phyloP scores from a whole-genome alignment of 129 eudicot genomes.

The Saussurea involucrata region DNA sequence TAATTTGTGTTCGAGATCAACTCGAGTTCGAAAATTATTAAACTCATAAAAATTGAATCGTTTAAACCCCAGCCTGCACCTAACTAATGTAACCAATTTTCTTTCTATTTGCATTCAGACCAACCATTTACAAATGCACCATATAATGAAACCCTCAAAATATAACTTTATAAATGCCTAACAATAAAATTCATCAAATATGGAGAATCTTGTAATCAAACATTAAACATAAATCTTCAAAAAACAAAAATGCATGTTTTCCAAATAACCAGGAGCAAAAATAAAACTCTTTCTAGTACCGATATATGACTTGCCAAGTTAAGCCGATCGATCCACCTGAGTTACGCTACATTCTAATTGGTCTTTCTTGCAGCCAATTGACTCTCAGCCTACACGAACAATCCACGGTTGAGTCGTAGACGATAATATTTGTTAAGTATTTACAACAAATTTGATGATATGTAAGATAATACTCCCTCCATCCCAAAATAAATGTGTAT shows the following conservation, averaged over 20 bases:
- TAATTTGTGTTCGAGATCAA: no score
- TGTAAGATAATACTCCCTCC: no score
- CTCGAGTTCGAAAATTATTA: no score
- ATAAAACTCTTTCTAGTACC: background rate
- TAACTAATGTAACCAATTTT: no score
- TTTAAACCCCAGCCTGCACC: no score
- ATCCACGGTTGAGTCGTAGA: background rate
- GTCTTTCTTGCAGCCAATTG: slow-evolving; percentile 19
- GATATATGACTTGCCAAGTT: background rate
- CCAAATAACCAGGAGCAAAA: background rate
- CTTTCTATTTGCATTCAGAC: background rate
- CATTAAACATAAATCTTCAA: background rate
- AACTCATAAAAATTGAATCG: no score
- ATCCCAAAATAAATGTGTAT: no score
- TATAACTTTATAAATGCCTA: background rate
- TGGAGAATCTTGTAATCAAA: background rate
- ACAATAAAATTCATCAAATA: background rate
- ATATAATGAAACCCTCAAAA: background rate
- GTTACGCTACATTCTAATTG: background rate
- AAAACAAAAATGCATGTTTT: background rate
- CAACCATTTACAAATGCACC: background rate
- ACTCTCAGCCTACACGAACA: slow-evolving; percentile 1
- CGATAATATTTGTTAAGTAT: background rate
- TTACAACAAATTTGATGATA: no score
- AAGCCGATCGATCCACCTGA: background rate